Evolutionary conservation across 176 grass and related monocot species (phyloP), one percentile per base, ranked within the genome.

Genomic region (Melocanna baccifera): DNA sequence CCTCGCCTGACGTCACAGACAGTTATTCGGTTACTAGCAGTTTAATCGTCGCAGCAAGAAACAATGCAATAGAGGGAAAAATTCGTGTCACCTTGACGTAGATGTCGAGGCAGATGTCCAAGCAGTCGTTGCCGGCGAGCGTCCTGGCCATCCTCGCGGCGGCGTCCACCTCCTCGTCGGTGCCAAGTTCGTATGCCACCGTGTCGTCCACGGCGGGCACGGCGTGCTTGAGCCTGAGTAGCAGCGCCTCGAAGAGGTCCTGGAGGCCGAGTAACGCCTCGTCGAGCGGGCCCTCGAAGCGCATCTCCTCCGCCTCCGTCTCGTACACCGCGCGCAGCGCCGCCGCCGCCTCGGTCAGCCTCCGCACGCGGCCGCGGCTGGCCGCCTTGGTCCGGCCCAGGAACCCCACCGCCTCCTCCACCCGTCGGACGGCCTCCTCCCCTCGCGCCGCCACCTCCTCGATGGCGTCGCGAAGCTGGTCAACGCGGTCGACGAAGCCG

Each of bases 81-180:
- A 12, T 36, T 9, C 32, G 51, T 36, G 16, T 57, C 59, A 87
- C 86, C 80, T 81, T 94, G 50, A 91, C 76, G 89, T 89, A 94
- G 76, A 94, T 91, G 51, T 94, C 92, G 40, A 94, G 77, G 80
- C 89, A 86, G 80, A 94, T 94, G 53, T 94, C 92, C 20, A 94
- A 23, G 76, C 92, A 94, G 62, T 94, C 83, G 84, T 94, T 94
- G 26, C 62, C 83, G 51, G 89, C 86, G 23, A 94, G 92, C 48
- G 89, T 91, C 52, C 47, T 82, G 6, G 92, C 84, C 47, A 91
- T 94, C 43, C 84, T 79, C 9, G 89, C 65, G 1, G 78, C 83
- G 48, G 79, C 86, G 16, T 91, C 83, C 18, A 94, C 71, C 76
- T 91, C 80, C 8, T 76, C 80, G 23, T 88, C 76, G 20, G 71